Evolutionary conservation across 208 protist genomes (phyloP), one percentile per base, ranked within the genome.

Genomic region (Lotmaria passim): DNA sequence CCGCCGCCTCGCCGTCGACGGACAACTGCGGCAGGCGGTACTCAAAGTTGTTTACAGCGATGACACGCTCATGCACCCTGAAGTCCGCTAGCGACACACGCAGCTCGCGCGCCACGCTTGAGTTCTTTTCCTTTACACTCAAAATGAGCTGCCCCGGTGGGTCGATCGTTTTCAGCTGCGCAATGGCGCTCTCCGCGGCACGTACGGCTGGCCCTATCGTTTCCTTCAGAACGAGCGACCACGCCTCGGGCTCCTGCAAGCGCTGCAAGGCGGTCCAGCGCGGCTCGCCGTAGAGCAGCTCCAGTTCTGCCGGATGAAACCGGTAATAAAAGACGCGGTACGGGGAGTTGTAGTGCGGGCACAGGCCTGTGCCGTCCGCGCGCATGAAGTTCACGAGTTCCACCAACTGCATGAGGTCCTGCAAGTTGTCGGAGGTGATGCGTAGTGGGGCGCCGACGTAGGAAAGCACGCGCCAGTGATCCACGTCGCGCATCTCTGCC

Each of bases 401-500:
- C 2, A 72, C 36, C 0, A 84, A 7, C 8, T 41, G 50, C 59
- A 73, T 33, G 0, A 81, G 30, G 26, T 84, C 65, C 15, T 24
- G 15, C 11, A 24, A 44, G 64, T 21, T 69, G 36, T 66, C 48
- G 2, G 48, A 34, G 23, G 10, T 0, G 23, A 78, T 50, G 23
- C 24, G 58, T 6, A 87, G 67, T 1, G 82, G 78, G 6, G 71
- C 48, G 3, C 82, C 82, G 0, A 84, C 58, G 26, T 56, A 39
- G 17, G 78, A 57, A 1, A 87, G 61, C 17, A 82, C 39, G 28
- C 62, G 71, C 75, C 64, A 77, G 21, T 77, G 62, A 30, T 77
- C 71, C 3, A 28, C 31, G 0, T 50, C 26, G n/a, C 10, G 62
- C 28, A 69, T 43, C 26, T 51, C n/a, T 17, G 24, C 46, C 21